Percentiles rank a stretch among this genome's conserved stretches.
These are phyloP conservation scores for Krasilnikovozyma curviuscula DNA, from an alignment of 768 basidiomycete genomes.

Conservation along the genomic window DNA sequence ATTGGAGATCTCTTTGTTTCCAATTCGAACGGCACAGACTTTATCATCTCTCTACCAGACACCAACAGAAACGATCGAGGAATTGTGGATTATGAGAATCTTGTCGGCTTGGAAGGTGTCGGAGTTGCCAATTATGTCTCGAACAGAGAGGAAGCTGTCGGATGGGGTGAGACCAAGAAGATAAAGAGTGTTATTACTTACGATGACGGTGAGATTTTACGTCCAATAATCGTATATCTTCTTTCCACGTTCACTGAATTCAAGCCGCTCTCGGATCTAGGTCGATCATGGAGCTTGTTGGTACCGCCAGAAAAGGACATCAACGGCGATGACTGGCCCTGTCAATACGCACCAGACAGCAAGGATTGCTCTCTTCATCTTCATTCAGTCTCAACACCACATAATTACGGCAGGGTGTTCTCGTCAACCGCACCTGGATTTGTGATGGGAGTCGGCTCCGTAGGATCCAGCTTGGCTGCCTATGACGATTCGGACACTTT, in stretches of 20 bases:
- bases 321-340: slow-evolving; percentile 43
- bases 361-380: slow-evolving; percentile 66
- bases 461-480: slow-evolving; percentile 32
- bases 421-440: slow-evolving; percentile 86
- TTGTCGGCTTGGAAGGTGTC: slow-evolving; percentile 67
- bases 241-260: background rate
- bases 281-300: slow-evolving; percentile 59
- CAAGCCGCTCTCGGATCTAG: slow-evolving; percentile 5
- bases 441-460: slow-evolving; percentile 87
- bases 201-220: slow-evolving; percentile 44
- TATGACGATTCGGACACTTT: slow-evolving; percentile 70
- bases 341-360: slow-evolving; percentile 29
- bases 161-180: slow-evolving; percentile 45
- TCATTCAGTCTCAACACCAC: slow-evolving; percentile 76
- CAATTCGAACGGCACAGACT: slow-evolving; percentile 90
- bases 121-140: slow-evolving; percentile 73
- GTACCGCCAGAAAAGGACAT: slow-evolving; percentile 40
- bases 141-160: slow-evolving; percentile 69
- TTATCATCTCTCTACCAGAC: slow-evolving; percentile 71
- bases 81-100: slow-evolving; percentile 79
- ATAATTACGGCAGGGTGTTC: slow-evolving; percentile 86
- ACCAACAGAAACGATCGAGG: slow-evolving; percentile 79
- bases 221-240: background rate
- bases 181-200: slow-evolving; percentile 68
- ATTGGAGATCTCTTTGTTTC: slow-evolving; percentile 87